Percentiles rank a stretch among this genome's conserved stretches.
phyloP scores from a whole-genome alignment of 805 yeast species.

The Candida tammaniensis region DNA sequence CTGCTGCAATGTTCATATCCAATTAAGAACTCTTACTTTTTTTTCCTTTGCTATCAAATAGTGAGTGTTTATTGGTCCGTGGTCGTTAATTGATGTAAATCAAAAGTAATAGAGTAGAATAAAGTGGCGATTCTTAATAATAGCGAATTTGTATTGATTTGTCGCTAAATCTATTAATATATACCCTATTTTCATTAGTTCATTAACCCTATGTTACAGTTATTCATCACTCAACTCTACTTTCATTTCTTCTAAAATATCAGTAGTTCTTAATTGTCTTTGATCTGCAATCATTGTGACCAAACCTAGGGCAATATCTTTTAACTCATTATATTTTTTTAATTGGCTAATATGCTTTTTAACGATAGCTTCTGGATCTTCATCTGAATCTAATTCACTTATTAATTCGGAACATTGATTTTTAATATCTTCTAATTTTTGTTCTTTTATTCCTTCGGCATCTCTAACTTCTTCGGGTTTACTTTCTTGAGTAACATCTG shows the following conservation, averaged over 20 bases:
- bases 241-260: slow-evolving; percentile 49
- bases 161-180: too few species aligned
- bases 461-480: neutral
- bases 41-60: too few species aligned
- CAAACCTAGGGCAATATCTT: slow-evolving; percentile 57
- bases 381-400: slow-evolving; percentile 29
- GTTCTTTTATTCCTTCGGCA: slow-evolving; percentile 3
- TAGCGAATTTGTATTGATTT: too few species aligned
- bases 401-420: slow-evolving; percentile 30
- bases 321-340: slow-evolving; percentile 59
- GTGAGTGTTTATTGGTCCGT: too few species aligned
- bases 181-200: too few species aligned
- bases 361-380: slow-evolving; percentile 46
- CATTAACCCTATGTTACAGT: neutral
- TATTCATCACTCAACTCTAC: slow-evolving; percentile 13
- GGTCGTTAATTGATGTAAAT: too few species aligned
- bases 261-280: slow-evolving; percentile 43
- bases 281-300: slow-evolving; percentile 62
- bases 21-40: too few species aligned
- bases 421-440: slow-evolving; percentile 27
- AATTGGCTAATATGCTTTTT: slow-evolving; percentile 50
- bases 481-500: slow-evolving; percentile 4
- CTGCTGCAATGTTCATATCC: too few species aligned
- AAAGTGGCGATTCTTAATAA: too few species aligned
- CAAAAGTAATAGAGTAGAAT: too few species aligned